Evolutionary conservation across 2,329 filamentous ascomycete species (phyloP).

Genomic region (Trichoderma hamatum): DNA sequence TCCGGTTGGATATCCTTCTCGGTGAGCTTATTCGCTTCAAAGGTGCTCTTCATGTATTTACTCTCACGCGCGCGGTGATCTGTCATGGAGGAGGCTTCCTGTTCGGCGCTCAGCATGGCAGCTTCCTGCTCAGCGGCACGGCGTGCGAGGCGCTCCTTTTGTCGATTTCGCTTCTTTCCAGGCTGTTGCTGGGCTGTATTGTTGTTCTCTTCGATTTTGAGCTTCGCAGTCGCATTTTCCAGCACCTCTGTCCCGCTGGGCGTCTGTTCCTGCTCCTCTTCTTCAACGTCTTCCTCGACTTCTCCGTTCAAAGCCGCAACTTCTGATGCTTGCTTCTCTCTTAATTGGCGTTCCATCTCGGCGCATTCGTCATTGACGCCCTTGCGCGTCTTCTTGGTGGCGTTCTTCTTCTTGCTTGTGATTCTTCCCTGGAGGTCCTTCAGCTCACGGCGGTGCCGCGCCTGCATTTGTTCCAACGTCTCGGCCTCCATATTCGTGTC

Average conservation of each 20-base stretch:
- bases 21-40: conserved; percentile 64
- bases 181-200: conserved; percentile 32
- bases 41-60: conserved; percentile 68
- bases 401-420: conserved; percentile 95
- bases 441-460: conserved; percentile 84
- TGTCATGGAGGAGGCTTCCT: conserved; percentile 74
- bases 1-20: conserved; percentile 85
- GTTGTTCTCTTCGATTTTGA: conserved; percentile 29
- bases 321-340: conserved; percentile 68
- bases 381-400: conserved; percentile 82
- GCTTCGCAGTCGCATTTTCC: conserved; percentile 31
- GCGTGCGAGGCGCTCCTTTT: conserved; percentile 87
- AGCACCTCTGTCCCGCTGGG: conserved; percentile 15
- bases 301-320: conserved; percentile 47
- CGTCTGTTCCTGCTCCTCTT: conserved; percentile 23
- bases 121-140: conserved; percentile 84
- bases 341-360: conserved; percentile 66
- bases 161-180: conserved; percentile 79
- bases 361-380: conserved; percentile 77
- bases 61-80: conserved; percentile 73
- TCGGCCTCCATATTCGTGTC: conserved; percentile 43
- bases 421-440: conserved; percentile 82
- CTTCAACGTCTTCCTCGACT: neutral
- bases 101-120: conserved; percentile 65
- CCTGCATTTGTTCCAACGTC: conserved; percentile 74